Base-by-base conservation (phyloP, 768 basidiomycete genomes). In the Botryobasidium botryosum region DNA sequence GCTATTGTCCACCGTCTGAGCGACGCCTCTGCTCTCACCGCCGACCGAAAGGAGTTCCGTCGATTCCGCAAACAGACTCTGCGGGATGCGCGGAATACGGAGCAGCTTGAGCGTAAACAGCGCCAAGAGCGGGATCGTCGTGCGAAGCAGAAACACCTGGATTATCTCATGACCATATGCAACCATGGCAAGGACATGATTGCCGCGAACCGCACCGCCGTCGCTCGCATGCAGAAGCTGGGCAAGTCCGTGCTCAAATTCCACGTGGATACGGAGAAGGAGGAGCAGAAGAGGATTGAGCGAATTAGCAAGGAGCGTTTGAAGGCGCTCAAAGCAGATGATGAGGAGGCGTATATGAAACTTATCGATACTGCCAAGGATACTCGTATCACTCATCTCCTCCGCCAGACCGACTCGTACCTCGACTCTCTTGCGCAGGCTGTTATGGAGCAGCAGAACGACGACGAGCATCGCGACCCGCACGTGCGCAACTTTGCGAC, bases 341-440 rank as follows among this genome's bases (percentile, higher is more conserved):
- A 99, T 65, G 94, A 99, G 67, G 94, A 96, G 63, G 91, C 87
- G n/a, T 99, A 99, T 62, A 80, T 96, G 75, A 90, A 90, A 59
- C 81, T 99, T 55, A 86, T 99, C 56, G 94, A 97, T 61, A 94
- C 91, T 15, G 92, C 92, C 47, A 99, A 99, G 61, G 94, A 99
- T 56, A 96, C 92, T 7, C 82, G 94, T 62, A 96, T 99, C 63
- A 94, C 91, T 0, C 94, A 97, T 62, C 68, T 97, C 23, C 68
- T 99, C 46, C 70, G 80, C 36, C 92, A 97, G 64, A 99, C 94
- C 6, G 92, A 99, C 55, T 55, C 77, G 0, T 99, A 88, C 64
- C 77, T 99, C 53, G 92, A 97, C 57, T 87, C 85, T 6, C 76
- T 99, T 21, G 85, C 92, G 1, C 82, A 88, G 47, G 90, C 91